Base-by-base conservation (phyloP, 2,329 filamentous ascomycete genomes). In the Pezicula radicicola region DNA sequence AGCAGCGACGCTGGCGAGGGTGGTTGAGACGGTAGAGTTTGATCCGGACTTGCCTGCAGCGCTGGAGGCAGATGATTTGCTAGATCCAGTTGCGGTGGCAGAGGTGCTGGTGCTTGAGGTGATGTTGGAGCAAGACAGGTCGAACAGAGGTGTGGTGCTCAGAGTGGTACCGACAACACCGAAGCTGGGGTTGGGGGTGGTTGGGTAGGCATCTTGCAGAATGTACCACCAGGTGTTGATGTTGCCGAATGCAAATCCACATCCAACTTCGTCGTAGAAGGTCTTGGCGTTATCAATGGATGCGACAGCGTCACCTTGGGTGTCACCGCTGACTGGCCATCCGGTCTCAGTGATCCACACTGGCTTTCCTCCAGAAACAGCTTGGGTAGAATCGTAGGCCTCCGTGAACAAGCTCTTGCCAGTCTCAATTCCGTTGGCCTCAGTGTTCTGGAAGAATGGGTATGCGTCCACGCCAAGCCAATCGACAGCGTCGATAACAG, bases 281-380 rank as follows among this genome's bases (percentile, higher is more conserved):
- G 71, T 79, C 74, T 89, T 78, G 41, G 91, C 89, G 66, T 93
- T 92, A 49, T 78, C 73, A 30, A 73, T 56, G 35, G 76, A 84
- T 6, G 91, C 76, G 9, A 87, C 77, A 39, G 83, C 89, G 46
- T 80, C 66, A 60, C 84, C 84, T 55, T 79, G 72, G 1, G 73
- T 77, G 58, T 80, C 72, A 51, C 91, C 91, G 62, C 77, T 83
- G 49, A 91, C 83, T 46, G 91, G 91, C 83, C 89, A 94, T 58
- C 91, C 91, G 15, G 90, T 94, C 78, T 96, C 91, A 27, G 91
- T 94, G 56, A 95, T 80, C 89, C 89, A 94, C 61, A 95, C 80
- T 16, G 81, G 75, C 78, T 91, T 93, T 65, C 80, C 81, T 35
- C 77, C 74, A 35, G 81, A 77, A 42, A 76, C 84, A 15, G 66